Evolutionary conservation across 169 alveolate species (phyloP), one percentile per base, ranked within the genome.

Genomic region (Babesia caballi): DNA sequence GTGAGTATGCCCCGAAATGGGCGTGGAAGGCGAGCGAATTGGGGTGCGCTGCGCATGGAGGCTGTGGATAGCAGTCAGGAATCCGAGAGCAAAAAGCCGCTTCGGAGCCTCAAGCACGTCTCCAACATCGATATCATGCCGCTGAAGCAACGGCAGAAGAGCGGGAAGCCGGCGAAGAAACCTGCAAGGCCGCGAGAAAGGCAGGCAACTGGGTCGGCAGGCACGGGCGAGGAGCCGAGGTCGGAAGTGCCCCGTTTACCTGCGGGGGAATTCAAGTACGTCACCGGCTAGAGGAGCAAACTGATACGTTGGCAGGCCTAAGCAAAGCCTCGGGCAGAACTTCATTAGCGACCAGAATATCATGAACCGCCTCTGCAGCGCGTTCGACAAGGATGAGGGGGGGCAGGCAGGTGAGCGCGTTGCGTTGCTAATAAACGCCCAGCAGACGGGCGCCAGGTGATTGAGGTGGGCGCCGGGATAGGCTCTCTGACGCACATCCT

Each of bases 401-500:
- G 61, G 69, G 4, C 63, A 49, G 17, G 36, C 54, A 21, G 66
- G 66, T 66, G n/a, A 19, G 66, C 8, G 19, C 30, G 14, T n/a
- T 8, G n/a, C 56, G 4, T 12, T 73, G 69, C 50, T 54, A 72
- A 30, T 15, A 51, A 25, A n/a, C 32, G 40, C 35, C 54, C 3
- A 1, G 44, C 38, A 42, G 82, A 23, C 85, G 94, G 56, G 52
- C 59, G 84, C 14, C 89, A 88, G 9, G 89, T 91, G 38, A 78
- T 91, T 17, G 95, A 91, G 51, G 73, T 91, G 27, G 95, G 95
- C 19, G 90, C 93, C 6, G 95, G 95, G n/a, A 58, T 88, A 14
- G 95, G 95, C 12, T 90, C 93, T 30, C 59, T 91, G 44, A 91
- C 94, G 17, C 83, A 90, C 32, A 67, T 83, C 36, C 85, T 91